These are phyloP conservation scores for Lagenidium sp. DNA, from an alignment of 352 stramenopile genomes.

Conservation along the genomic window DNA sequence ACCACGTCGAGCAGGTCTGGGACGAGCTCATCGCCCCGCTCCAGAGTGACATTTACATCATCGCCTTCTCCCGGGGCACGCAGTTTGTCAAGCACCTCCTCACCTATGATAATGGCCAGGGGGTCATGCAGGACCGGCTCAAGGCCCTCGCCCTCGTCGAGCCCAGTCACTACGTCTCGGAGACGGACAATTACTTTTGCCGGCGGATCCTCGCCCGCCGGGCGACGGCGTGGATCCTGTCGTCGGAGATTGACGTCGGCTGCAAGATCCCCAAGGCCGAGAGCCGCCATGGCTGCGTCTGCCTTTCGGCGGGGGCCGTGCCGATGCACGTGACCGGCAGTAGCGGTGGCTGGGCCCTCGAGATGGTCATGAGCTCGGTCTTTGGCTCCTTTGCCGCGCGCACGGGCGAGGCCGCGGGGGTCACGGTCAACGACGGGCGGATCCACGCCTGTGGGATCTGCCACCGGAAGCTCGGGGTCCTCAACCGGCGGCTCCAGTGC, in stretches of 20 bases:
- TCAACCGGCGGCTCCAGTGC: slow-evolving; percentile 74
- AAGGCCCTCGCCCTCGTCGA: slow-evolving; percentile 76
- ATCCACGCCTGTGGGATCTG: slow-evolving; percentile 71
- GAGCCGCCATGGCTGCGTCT: slow-evolving; percentile 66
- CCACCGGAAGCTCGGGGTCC: slow-evolving; percentile 68
- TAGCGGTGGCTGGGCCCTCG: slow-evolving; percentile 66
- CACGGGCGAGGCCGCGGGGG: slow-evolving; percentile 47
- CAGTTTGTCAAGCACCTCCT: slow-evolving; percentile 80
- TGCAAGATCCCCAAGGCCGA: slow-evolving; percentile 66
- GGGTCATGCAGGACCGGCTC: slow-evolving; percentile 72
- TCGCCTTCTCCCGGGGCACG: slow-evolving; percentile 64
- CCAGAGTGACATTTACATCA: slow-evolving; percentile 57
- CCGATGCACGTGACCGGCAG: slow-evolving; percentile 55
- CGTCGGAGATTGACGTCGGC: slow-evolving; percentile 60
- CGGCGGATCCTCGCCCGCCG: slow-evolving; percentile 56
- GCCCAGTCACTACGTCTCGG: slow-evolving; percentile 68
- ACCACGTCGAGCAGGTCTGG: slow-evolving; percentile 74
- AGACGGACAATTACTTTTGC: slow-evolving; percentile 72
- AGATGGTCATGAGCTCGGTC: slow-evolving; percentile 80
- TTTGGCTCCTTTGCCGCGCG: slow-evolving; percentile 75
- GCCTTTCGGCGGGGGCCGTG: slow-evolving; percentile 64
- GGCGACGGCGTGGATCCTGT: slow-evolving; percentile 67
- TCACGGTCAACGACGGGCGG: slow-evolving; percentile 70
- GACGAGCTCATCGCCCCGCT: slow-evolving; percentile 66
- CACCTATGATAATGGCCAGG: slow-evolving; percentile 67